Evolutionary conservation across 495 filamentous ascomycete species (phyloP).

Genomic region (Penicillium longicatenatum): DNA sequence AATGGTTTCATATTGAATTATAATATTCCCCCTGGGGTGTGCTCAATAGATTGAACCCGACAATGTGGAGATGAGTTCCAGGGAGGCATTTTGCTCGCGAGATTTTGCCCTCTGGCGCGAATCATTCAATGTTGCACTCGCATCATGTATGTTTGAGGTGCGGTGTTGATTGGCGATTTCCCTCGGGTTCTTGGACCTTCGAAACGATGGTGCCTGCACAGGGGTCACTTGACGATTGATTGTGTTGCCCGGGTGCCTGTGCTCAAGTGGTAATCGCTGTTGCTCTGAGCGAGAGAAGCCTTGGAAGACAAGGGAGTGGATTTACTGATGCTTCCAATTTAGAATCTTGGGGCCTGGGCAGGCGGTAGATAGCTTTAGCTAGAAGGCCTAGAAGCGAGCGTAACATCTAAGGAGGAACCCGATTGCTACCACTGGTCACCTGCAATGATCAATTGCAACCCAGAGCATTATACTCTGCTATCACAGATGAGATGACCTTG

Average conservation of each 20-base stretch:
- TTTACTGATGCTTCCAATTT: too few species aligned
- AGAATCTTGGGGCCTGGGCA: too few species aligned
- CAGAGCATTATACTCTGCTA: too few species aligned
- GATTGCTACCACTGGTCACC: too few species aligned
- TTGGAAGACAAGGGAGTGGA: too few species aligned
- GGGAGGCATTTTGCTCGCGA: neutral
- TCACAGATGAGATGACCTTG: too few species aligned
- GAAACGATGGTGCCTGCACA: neutral
- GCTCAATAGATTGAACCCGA: constrained; percentile 20
- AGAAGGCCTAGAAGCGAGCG: too few species aligned
- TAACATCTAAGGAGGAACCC: too few species aligned
- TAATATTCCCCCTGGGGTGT: constrained; percentile 7
- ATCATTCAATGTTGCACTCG: neutral
- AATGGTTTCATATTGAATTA: constrained; percentile 13
- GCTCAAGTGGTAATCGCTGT: neutral
- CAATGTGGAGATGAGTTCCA: constrained; percentile 1
- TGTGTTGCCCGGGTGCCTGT: neutral
- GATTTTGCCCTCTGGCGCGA: neutral
- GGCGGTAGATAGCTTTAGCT: too few species aligned
- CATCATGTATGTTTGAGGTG: constrained; percentile 5
- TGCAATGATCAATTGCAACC: too few species aligned
- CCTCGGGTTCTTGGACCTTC: neutral
- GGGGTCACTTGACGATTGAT: neutral
- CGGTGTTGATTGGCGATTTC: neutral
- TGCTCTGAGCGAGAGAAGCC: too few species aligned